Percentiles rank a stretch among this genome's conserved stretches.
Evolutionary conservation across 1,284 basidiomycete species (phyloP).

Genomic region (Somion occarium): DNA sequence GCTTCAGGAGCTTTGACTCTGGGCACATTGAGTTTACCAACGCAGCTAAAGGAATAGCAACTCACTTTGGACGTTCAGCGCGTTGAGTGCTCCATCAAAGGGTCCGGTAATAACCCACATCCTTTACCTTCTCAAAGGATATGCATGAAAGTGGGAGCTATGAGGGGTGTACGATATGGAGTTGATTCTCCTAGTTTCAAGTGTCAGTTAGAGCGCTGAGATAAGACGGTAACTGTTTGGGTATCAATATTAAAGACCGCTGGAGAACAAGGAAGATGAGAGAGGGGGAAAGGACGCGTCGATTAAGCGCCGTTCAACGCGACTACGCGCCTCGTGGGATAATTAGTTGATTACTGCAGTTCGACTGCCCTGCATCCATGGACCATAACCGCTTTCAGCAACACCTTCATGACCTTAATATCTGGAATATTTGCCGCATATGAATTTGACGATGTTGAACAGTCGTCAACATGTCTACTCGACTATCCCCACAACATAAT

Average conservation of each 20-base stretch:
- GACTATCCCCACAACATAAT: too few relatives aligned
- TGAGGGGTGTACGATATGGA: not conserved
- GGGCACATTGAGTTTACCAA: conserved; percentile 4
- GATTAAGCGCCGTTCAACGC: too few relatives aligned
- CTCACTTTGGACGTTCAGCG: conserved; percentile 35
- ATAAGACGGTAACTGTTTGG: not conserved
- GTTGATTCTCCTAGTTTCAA: not conserved
- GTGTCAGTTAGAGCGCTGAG: not conserved
- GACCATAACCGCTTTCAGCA: too few relatives aligned
- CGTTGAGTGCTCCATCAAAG: conserved; percentile 39
- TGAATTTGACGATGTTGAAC: too few relatives aligned
- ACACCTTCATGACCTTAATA: too few relatives aligned
- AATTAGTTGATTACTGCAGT: too few relatives aligned
- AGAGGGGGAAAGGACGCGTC: not conserved
- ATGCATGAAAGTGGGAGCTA: not conserved
- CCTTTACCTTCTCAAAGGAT: not conserved
- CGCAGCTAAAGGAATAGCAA: not conserved
- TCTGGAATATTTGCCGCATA: too few relatives aligned
- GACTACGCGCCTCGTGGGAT: too few relatives aligned
- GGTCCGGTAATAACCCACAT: conserved; percentile 54
- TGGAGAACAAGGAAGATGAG: not conserved
- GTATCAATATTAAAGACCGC: not conserved
- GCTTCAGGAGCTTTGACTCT: conserved; percentile 63
- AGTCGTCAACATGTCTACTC: too few relatives aligned
- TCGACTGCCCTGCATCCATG: too few relatives aligned